Evolutionary conservation across 495 filamentous ascomycete species (phyloP).

Genomic region (Tuber brumale): DNA sequence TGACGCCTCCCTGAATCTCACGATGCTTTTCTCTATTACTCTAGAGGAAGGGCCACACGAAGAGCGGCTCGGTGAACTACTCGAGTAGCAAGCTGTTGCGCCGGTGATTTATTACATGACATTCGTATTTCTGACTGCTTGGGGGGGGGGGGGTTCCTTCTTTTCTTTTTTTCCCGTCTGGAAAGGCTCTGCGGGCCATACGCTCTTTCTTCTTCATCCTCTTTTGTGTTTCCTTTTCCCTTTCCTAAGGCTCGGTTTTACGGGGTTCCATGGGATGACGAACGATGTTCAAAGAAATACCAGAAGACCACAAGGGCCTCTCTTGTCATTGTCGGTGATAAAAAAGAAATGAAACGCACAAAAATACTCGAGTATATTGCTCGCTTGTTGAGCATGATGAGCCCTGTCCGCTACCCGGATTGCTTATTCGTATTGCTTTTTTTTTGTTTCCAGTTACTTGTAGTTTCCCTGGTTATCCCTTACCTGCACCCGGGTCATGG

Average conservation of each 20-base stretch:
- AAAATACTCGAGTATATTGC: constrained; percentile 2
- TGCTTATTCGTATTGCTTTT: not conserved
- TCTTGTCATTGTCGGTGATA: not conserved
- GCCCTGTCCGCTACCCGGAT: not conserved
- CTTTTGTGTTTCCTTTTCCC: not conserved
- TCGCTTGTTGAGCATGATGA: not conserved
- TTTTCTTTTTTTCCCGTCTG: not conserved
- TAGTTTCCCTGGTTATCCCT: not conserved
- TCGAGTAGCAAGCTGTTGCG: not conserved
- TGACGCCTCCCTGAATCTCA: constrained; percentile 2
- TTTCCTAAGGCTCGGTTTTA: not conserved
- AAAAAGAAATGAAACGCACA: not conserved
- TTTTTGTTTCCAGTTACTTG: not conserved
- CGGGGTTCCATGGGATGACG: not conserved
- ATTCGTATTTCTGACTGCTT: not conserved
- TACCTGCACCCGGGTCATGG: not conserved
- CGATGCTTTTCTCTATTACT: not conserved
- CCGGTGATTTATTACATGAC: not conserved
- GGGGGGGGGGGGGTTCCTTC: too few species aligned
- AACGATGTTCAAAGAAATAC: not conserved
- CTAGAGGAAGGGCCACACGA: constrained; percentile 6
- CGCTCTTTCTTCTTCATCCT: not conserved
- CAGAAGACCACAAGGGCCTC: not conserved
- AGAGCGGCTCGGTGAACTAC: not conserved
- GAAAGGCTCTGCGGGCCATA: not conserved